These are phyloP conservation scores for Colletotrichum scovillei DNA, from an alignment of 2,329 filamentous ascomycete genomes.

Conservation along the genomic window DNA sequence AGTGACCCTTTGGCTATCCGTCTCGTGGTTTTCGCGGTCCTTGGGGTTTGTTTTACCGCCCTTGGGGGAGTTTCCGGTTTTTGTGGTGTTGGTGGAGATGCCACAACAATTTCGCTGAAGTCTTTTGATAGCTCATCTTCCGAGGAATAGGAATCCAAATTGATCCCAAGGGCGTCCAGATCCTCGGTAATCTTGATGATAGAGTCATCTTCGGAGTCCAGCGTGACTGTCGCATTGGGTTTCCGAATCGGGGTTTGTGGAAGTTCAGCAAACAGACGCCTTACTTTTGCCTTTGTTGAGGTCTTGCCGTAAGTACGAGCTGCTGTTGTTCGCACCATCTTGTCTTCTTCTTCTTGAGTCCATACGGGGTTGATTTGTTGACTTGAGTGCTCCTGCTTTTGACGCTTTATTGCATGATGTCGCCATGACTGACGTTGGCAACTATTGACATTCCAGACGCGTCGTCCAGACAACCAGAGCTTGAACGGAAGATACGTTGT, in stretches of 20 bases:
- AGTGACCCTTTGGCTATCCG: neutral
- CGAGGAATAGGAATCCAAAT: conserved; percentile 35
- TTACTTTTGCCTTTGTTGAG: conserved; percentile 57
- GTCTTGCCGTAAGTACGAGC: conserved; percentile 64
- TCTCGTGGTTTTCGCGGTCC: neutral
- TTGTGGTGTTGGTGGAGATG: neutral
- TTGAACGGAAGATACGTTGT: conserved; percentile 4
- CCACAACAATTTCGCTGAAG: conserved; percentile 16
- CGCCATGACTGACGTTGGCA: conserved; percentile 12
- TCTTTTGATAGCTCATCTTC: conserved; percentile 32
- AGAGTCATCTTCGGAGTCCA: conserved; percentile 26
- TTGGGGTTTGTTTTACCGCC: conserved; percentile 5
- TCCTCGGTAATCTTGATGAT: conserved; percentile 49
- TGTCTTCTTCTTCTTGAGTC: conserved; percentile 28
- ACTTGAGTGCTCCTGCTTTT: neutral
- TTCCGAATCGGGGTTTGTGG: conserved; percentile 60
- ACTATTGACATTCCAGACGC: conserved; percentile 26
- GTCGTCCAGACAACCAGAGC: conserved; percentile 21
- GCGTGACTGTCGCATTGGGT: conserved; percentile 21
- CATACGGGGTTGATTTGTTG: neutral
- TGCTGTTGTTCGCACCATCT: conserved; percentile 58
- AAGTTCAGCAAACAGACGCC: conserved; percentile 63
- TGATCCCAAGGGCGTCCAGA: conserved; percentile 45
- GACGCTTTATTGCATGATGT: neutral
- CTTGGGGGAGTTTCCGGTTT: neutral